Percentiles rank a stretch among this genome's conserved stretches.
phyloP scores from a whole-genome alignment of 208 protist species.

The Leishmania aethiopica region DNA sequence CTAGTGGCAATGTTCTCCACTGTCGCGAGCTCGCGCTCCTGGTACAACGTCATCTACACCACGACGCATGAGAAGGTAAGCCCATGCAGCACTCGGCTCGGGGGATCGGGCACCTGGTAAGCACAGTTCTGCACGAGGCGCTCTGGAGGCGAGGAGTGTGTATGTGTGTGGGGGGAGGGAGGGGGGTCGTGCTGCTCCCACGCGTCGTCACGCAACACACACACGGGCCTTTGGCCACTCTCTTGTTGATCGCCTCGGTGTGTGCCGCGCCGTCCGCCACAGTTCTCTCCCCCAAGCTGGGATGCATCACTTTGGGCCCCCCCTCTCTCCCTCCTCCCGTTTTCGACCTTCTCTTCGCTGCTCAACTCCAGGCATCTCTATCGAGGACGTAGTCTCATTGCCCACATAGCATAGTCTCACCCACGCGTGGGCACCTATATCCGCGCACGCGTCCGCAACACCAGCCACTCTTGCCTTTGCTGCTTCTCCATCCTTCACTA shows the following conservation, averaged over 20 bases:
- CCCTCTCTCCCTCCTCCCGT: background rate
- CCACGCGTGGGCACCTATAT: background rate
- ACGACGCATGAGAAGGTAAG: background rate
- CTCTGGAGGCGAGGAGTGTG: background rate
- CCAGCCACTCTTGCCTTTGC: background rate
- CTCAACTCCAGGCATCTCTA: background rate
- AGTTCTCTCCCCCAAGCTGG: background rate
- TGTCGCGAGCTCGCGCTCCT: background rate
- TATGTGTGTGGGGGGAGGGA: no score
- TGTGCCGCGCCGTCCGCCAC: background rate
- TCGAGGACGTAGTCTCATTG: background rate
- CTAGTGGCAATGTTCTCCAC: background rate
- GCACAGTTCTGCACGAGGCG: background rate
- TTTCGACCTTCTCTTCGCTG: background rate
- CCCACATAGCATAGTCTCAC: background rate
- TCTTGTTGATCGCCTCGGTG: background rate
- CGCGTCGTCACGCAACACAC: background rate
- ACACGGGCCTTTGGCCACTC: no score
- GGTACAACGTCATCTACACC: background rate
- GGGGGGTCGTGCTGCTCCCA: background rate
- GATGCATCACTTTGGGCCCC: background rate
- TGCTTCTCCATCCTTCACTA: background rate
- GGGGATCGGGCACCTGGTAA: background rate
- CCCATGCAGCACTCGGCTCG: background rate
- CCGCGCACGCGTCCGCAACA: background rate